Conservation (phyloP, 495 filamentous ascomycete species). For the Staphylotrichum longicolle region DNA sequence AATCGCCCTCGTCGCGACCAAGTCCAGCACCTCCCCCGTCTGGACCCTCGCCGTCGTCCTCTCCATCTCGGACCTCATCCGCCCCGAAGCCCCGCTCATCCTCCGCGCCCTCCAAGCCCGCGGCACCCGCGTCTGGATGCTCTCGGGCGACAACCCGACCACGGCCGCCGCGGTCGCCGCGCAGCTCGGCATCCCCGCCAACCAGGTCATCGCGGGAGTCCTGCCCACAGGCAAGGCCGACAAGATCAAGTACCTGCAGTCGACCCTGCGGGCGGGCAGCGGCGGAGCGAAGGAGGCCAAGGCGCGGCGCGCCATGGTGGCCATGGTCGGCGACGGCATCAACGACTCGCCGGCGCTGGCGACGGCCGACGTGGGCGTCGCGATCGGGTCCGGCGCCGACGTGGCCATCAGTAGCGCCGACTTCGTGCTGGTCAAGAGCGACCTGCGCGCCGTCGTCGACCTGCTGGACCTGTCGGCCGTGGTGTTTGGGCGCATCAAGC, state of each 20-base stretch:
- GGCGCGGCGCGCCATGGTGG: slow-evolving; percentile 41
- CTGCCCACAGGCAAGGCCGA: slow-evolving; percentile 82
- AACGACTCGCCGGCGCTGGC: slow-evolving; percentile 85
- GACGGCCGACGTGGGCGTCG: slow-evolving; percentile 77
- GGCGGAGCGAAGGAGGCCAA: slow-evolving; percentile 27
- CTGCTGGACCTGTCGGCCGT: slow-evolving; percentile 66
- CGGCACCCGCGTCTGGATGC: slow-evolving; percentile 80
- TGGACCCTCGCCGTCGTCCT: slow-evolving; percentile 52
- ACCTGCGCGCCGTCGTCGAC: slow-evolving; percentile 66
- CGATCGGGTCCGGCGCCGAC: slow-evolving; percentile 80
- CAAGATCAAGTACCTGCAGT: slow-evolving; percentile 77
- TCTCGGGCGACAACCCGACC: slow-evolving; percentile 77
- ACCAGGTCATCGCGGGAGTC: slow-evolving; percentile 83
- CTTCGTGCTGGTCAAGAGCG: slow-evolving; percentile 79
- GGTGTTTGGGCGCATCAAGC: slow-evolving; percentile 74
- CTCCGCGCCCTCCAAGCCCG: slow-evolving; percentile 65
- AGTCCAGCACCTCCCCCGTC: slow-evolving; percentile 3
- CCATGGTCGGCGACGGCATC: slow-evolving; percentile 78
- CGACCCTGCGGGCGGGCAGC: slow-evolving; percentile 45
- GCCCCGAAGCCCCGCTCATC: slow-evolving; percentile 67
- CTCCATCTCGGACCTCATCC: slow-evolving; percentile 69
- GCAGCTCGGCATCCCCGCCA: slow-evolving; percentile 68
- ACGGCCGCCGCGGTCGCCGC: slow-evolving; percentile 76
- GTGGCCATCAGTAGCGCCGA: slow-evolving; percentile 78
- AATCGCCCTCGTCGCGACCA: slow-evolving; percentile 63